Conservation (phyloP, 768 basidiomycete genomes). For the Auricularia heimuer region DNA sequence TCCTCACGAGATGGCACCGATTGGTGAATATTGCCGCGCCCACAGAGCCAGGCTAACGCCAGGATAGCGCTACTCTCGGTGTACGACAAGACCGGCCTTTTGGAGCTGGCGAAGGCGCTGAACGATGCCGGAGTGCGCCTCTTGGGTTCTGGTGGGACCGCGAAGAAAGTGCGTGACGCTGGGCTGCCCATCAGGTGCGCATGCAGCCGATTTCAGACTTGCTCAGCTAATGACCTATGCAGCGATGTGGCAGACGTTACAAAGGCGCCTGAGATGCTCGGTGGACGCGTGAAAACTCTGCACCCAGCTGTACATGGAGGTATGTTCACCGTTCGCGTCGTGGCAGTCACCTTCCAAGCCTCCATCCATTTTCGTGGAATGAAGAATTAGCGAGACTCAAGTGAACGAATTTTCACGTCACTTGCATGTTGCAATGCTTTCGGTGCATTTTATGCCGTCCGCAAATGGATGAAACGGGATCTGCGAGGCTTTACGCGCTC, state of each 20-base stretch:
- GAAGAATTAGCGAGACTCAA: no score
- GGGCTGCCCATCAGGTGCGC: constrained; percentile 85
- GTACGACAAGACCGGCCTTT: constrained; percentile 86
- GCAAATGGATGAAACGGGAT: no score
- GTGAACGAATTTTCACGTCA: no score
- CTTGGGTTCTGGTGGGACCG: constrained; percentile 93
- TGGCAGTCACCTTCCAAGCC: neutral
- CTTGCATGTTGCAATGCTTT: no score
- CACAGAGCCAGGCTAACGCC: neutral
- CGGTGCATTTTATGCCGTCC: no score
- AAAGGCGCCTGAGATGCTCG: constrained; percentile 97
- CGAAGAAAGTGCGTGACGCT: constrained; percentile 92
- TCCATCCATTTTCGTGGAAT: no score
- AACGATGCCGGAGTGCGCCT: constrained; percentile 73
- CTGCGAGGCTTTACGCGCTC: no score
- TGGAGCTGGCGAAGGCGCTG: constrained; percentile 84
- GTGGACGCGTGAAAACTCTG: constrained; percentile 94
- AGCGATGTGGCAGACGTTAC: constrained; percentile 98
- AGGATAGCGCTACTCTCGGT: constrained; percentile 79
- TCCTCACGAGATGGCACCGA: constrained; percentile 5
- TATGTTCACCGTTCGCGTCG: constrained; percentile 21
- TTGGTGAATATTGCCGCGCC: constrained; percentile 1
- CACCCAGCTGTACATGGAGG: constrained; percentile 98
- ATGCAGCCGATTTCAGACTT: neutral
- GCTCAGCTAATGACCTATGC: constrained; percentile 3